Percentiles rank a stretch among this genome's conserved stretches.
Evolutionary conservation across 2,329 filamentous ascomycete genomes (phyloP).

Genomic region (Claviceps sp.): DNA sequence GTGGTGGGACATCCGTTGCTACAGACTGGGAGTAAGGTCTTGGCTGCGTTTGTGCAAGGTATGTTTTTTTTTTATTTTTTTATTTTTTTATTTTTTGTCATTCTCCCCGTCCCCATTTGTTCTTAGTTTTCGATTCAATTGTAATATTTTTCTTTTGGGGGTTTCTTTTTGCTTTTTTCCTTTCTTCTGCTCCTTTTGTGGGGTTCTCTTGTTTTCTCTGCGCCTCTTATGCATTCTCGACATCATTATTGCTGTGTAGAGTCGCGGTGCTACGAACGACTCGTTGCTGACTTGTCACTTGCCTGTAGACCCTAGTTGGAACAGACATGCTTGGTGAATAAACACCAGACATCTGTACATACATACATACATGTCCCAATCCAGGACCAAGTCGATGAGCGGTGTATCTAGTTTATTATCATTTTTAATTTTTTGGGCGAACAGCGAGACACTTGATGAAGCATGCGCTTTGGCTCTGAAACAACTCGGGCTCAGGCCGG

Average conservation of each 20-base stretch:
- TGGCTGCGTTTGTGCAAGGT: slow-evolving; percentile 96
- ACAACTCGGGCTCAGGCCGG: too few species aligned
- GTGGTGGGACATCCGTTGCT: slow-evolving; percentile 91
- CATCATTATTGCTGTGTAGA: background rate
- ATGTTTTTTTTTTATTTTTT: slow-evolving; percentile 2
- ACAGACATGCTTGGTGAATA: slow-evolving; percentile 71
- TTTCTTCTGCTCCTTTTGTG: background rate
- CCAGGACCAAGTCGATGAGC: background rate
- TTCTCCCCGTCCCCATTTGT: background rate
- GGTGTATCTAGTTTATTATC: background rate
- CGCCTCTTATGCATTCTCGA: background rate
- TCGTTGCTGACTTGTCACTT: background rate
- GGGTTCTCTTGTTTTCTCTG: too few species aligned
- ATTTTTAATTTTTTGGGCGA: too few species aligned
- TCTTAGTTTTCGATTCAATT: background rate
- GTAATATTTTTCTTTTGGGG: background rate
- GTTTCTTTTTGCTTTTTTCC: too few species aligned
- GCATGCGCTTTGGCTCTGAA: too few species aligned
- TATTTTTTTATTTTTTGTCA: too few species aligned
- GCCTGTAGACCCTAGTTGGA: slow-evolving; percentile 68
- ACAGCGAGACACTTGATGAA: too few species aligned
- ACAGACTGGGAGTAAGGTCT: slow-evolving; percentile 93
- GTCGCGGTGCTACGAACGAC: background rate
- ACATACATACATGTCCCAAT: too few species aligned
- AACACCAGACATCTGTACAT: too few species aligned